Percentiles rank a stretch among this genome's conserved stretches.
Conservation (phyloP, 352 stramenopile genomes). For the Pythium aristosporum region DNA sequence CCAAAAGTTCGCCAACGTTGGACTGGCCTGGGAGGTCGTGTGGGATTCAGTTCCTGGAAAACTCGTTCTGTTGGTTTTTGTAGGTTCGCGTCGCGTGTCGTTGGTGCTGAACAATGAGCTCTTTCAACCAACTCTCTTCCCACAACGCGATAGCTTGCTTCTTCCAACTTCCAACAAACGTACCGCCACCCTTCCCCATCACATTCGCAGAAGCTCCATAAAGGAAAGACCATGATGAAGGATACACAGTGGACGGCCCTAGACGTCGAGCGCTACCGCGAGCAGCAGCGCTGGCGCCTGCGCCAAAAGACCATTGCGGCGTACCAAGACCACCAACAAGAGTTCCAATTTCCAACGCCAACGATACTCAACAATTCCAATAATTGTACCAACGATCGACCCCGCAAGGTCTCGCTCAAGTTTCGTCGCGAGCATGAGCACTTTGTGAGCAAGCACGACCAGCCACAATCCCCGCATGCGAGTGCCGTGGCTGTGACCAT, state of each 20-base stretch:
- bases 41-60: conserved; percentile 12
- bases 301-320: conserved; percentile 17
- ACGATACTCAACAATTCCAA: conserved; percentile 3
- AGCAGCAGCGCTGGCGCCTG: conserved; percentile 25
- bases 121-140: background rate
- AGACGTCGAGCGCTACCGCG: conserved; percentile 30
- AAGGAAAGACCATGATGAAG: conserved; percentile 10
- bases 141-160: background rate
- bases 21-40: background rate
- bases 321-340: background rate
- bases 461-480: background rate
- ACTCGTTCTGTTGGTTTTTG: conserved; percentile 8
- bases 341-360: background rate
- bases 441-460: conserved; percentile 10
- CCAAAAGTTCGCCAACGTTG: background rate
- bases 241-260: conserved; percentile 24
- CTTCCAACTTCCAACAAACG: background rate
- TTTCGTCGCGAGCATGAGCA: conserved; percentile 27
- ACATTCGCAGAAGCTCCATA: background rate
- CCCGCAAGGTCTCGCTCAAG: conserved; percentile 25
- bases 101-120: conserved; percentile 13
- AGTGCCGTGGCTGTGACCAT: conserved; percentile 15
- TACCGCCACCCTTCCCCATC: background rate
- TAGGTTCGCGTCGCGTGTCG: conserved; percentile 3
- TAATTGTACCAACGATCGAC: conserved; percentile 13